Evolutionary conservation across 495 filamentous ascomycete genomes (phyloP), one percentile per base, ranked within the genome.

Genomic region (Aspergillus coremiiformis): DNA sequence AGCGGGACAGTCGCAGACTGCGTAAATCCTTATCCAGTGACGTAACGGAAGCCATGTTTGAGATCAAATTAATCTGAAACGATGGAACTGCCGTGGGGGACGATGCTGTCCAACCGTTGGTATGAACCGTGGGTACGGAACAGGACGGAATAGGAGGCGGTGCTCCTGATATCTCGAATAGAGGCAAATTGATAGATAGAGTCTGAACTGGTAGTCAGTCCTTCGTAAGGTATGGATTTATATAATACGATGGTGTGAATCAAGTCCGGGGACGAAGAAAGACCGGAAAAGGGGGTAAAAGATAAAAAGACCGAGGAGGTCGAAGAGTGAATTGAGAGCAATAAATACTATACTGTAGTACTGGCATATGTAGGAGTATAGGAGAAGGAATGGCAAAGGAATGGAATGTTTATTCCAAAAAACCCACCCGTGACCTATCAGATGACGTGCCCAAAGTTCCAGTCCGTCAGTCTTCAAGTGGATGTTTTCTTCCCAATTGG

Each of bases 11-110:
- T 67, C 94, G 92, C 74, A 96, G 65, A 65, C 84, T 91, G 74
- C 86, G 87, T 82, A 99, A 78, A 76, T 99, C 94, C 67, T 90
- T 90, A 64, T 99, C 94, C 29, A 99, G 73, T 51, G 90, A 95
- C 41, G 89, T 78, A 8, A 97, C 94, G 32, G 94, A 96, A 55
- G 94, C 91, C 93, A 97, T 97, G 21, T 22, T 66, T 39, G 52
- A 24, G 46, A 12, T 52, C 14, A 11, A 39, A 37, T 29, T 23
- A 46, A 19, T 42, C 54, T 39, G 52, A 43, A 23, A 5, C 19
- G 24, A 44, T 8, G 17, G 19, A 20, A 3, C 12, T 41, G 39
- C 41, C 8, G 33, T 30, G 30, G 19, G 12, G 35, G 26, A 50
- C 42, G 41, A 17, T 41, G 37, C 24, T n/a, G n/a, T n/a, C n/a